A percentile compares a stretch with the other conserved stretches of the same genome.
These are phyloP conservation scores for Macadamia tetraphylla DNA, from an alignment of 164 flowering plant species.

Conservation along the genomic window DNA sequence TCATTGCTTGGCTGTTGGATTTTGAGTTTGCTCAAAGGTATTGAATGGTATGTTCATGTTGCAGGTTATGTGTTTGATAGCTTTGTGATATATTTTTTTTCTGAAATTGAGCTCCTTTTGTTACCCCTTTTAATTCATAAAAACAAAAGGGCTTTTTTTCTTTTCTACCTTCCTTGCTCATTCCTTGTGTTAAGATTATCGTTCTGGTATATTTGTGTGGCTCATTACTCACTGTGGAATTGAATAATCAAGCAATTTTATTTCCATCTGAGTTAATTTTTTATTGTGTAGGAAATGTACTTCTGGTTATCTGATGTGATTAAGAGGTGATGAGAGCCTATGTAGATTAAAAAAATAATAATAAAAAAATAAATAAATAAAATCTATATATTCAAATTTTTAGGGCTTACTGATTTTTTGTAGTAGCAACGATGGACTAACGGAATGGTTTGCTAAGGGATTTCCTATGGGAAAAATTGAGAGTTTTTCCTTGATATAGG, in stretches of 20 bases:
- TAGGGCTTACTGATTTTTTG: no score
- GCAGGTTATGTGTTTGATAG: not conserved
- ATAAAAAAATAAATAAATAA: no score
- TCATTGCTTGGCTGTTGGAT: conserved; percentile 49
- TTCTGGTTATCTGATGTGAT: no score
- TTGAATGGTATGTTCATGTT: not conserved
- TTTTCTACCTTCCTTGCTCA: not conserved
- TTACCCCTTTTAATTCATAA: no score
- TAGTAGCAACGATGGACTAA: no score
- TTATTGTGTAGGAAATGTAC: no score
- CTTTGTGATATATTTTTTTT: not conserved
- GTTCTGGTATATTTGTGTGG: not conserved
- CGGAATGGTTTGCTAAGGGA: no score
- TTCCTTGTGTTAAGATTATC: not conserved
- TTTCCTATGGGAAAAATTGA: no score
- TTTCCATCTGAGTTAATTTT: not conserved
- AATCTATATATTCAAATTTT: no score
- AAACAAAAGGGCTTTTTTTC: not conserved
- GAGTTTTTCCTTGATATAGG: no score
- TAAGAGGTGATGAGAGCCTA: no score
- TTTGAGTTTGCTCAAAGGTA: conserved; percentile 27
- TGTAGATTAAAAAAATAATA: no score
- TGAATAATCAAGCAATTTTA: not conserved
- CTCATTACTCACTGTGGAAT: not conserved
- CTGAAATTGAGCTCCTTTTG: not conserved